phyloP scores from a whole-genome alignment of 495 filamentous ascomycete genomes.

The Saxispiralis lemnorum region DNA sequence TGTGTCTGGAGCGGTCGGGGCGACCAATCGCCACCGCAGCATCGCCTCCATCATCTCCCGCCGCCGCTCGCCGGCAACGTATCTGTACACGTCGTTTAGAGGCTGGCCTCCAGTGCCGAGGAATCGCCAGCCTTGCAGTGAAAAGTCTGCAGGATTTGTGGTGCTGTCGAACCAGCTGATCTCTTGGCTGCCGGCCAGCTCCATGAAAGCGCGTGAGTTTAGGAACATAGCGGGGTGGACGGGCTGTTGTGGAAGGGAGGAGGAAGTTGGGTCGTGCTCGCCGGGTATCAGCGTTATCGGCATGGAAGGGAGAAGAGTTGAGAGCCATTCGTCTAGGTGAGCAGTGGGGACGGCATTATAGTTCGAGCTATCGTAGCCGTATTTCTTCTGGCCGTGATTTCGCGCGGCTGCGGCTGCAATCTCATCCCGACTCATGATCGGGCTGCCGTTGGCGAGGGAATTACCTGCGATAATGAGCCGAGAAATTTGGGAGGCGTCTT shows the following conservation, averaged over 20 bases:
- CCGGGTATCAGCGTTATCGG: constrained; percentile 34
- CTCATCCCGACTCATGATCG: constrained; percentile 31
- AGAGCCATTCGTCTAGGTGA: constrained; percentile 67
- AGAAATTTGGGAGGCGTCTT: constrained; percentile 49
- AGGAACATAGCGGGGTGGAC: constrained; percentile 31
- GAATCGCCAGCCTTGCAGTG: constrained; percentile 71
- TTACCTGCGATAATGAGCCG: constrained; percentile 84
- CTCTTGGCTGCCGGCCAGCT: constrained; percentile 23
- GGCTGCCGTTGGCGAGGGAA: constrained; percentile 42
- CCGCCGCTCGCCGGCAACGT: constrained; percentile 56
- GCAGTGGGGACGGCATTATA: constrained; percentile 75
- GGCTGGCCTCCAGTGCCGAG: constrained; percentile 81
- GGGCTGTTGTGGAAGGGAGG: constrained; percentile 25
- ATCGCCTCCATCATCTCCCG: constrained; percentile 80
- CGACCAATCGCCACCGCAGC: constrained; percentile 74
- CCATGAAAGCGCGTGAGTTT: constrained; percentile 47
- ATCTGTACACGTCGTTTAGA: constrained; percentile 83
- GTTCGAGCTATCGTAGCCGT: constrained; percentile 76
- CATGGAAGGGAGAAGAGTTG: constrained; percentile 41
- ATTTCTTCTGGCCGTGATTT: constrained; percentile 51
- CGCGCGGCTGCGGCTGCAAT: constrained; percentile 25
- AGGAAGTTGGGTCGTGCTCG: constrained; percentile 48
- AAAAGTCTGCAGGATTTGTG: constrained; percentile 85
- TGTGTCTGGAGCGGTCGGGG: constrained; percentile 94
- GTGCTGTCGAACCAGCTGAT: constrained; percentile 68